Base-by-base conservation (phyloP, 345 rosid species). In the Reutealis trisperma region DNA sequence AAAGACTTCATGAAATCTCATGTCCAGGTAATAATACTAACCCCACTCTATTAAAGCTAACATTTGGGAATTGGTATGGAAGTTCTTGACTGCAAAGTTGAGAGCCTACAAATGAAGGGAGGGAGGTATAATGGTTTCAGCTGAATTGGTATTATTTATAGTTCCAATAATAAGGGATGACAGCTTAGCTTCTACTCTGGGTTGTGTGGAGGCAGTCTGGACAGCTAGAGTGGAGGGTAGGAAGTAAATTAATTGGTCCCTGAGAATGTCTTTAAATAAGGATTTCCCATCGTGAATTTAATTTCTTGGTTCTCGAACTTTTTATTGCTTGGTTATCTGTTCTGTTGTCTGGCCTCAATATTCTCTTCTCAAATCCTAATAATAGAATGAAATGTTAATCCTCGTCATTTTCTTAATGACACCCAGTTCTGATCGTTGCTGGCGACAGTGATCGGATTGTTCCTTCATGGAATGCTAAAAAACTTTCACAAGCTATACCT, bases 391-490 rank as follows among this genome's bases (percentile, higher is more conserved):
- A 24, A 70, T 45, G 66, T 21, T 71, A 59, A 77, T 75, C 15
- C 58, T 75, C 80, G 68, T 72, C 25, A 4, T 71, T 75, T 63
- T 68, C 30, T 2, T 44, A 11, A 68, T 61, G 74, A 60, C 65
- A 54, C 15, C 60, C 82, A 91, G 94, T 95, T 84, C 82, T 93
- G 70, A 88, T 95, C 25, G 65, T 95, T 77, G 90, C 98, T 0
- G 98, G 99, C 0, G 96, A 95, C 71, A 82, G 84, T 54, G 99
- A 93, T 80, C 88, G 94, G 67, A 83, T 95, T 21, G 96, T 93
- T 64, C 98, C 99, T 27, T 77, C 97, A 34, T 93, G 99, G 98
- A 95, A 93, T 81, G 93, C 97, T 5, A 79, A 88, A 88, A 84
- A 88, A 81, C 89, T 94, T 72, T 74, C 94, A 27, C 77, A 63